Conservation (phyloP, 139 green algal genomes). For the Tetratostichococcus sp. region DNA sequence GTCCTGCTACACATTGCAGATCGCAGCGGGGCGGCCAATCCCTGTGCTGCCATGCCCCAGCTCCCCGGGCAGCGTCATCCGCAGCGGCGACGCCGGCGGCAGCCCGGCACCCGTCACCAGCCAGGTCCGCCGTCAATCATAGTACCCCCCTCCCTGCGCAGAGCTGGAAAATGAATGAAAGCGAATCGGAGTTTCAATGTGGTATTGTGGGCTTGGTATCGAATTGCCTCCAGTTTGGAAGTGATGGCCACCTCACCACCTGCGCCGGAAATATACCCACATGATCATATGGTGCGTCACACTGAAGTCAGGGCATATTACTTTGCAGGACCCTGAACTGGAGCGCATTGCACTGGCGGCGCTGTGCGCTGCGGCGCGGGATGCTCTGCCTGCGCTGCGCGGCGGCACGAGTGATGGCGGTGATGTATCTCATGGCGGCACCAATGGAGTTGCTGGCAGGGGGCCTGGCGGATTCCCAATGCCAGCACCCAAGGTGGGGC, state of each 20-base stretch:
- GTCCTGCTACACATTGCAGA: slow-evolving; percentile 11
- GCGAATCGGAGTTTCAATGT: too few species aligned
- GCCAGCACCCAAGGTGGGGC: too few species aligned
- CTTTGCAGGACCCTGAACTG: slow-evolving; percentile 49
- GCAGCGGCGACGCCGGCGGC: slow-evolving; percentile 7
- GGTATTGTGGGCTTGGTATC: too few species aligned
- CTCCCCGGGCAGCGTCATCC: slow-evolving; percentile 44
- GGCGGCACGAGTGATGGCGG: slow-evolving; percentile 1
- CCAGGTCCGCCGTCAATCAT: neutral
- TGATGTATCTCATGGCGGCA: too few species aligned
- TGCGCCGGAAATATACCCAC: too few species aligned
- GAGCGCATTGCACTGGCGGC: slow-evolving; percentile 50
- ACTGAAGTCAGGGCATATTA: too few species aligned
- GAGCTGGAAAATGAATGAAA: too few species aligned
- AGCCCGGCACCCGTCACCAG: neutral
- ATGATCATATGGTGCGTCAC: too few species aligned
- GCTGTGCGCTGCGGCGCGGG: slow-evolving; percentile 21
- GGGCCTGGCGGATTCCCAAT: too few species aligned
- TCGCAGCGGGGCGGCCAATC: slow-evolving; percentile 15
- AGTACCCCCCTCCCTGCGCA: too few species aligned
- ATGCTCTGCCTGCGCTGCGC: slow-evolving; percentile 24
- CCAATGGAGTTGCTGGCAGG: neutral
- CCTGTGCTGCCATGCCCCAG: slow-evolving; percentile 54
- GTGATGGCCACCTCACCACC: too few species aligned
- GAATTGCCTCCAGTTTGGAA: too few species aligned